These are phyloP conservation scores for Cladosporium colombiae DNA, from an alignment of 2,329 filamentous ascomycete species.

Conservation along the genomic window DNA sequence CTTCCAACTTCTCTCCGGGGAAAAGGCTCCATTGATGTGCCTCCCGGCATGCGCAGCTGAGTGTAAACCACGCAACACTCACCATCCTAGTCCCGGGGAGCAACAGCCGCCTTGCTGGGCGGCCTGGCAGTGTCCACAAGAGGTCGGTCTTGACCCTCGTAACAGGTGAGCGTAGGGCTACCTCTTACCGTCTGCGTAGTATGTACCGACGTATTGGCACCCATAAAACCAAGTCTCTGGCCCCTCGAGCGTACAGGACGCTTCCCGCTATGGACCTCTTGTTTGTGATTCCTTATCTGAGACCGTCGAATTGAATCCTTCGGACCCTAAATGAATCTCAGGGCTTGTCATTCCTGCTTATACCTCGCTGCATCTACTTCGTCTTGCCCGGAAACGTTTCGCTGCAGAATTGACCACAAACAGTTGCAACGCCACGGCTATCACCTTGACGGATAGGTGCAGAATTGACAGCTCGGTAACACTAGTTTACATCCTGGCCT, in stretches of 20 bases:
- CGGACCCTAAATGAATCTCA: background rate
- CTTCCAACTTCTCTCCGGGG: constrained; percentile 7
- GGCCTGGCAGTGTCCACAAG: background rate
- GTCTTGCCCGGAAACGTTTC: background rate
- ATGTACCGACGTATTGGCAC: background rate
- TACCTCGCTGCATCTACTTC: background rate
- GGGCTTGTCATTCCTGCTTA: background rate
- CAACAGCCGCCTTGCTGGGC: background rate
- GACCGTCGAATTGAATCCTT: background rate
- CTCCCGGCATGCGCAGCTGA: background rate
- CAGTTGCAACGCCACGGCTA: constrained; percentile 1
- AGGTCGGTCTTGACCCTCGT: background rate
- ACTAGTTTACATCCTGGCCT: background rate
- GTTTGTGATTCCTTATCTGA: constrained; percentile 4
- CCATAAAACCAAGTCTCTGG: constrained; percentile 3
- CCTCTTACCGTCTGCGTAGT: background rate
- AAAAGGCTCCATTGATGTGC: constrained; percentile 1
- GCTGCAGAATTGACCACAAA: background rate
- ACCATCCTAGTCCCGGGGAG: constrained; percentile 11
- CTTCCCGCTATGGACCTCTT: background rate
- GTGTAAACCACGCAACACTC: background rate
- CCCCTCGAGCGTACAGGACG: constrained; percentile 4
- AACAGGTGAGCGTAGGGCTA: background rate
- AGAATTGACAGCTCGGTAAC: constrained; percentile 8
- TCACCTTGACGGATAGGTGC: background rate